Percentiles rank a stretch among this genome's conserved stretches.
phyloP scores from a whole-genome alignment of 1,139 yeast genomes.

The Groenewaldozyma auringiensis region DNA sequence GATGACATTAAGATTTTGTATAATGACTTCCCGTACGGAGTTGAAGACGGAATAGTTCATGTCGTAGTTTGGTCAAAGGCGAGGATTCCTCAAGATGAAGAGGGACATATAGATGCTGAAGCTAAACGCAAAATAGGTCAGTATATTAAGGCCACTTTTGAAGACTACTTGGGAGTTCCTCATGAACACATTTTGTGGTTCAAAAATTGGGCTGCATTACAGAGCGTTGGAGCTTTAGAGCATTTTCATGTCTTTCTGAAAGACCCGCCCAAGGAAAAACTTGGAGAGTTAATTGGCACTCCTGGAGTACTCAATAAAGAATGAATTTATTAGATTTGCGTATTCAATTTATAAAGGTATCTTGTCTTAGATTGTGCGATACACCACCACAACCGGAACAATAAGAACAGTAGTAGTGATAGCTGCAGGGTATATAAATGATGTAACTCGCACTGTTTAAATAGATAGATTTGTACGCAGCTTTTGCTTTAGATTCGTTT shows the following conservation, averaged over 20 bases:
- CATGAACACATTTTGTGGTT: slow-evolving; percentile 31
- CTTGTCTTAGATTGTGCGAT: too few relatives aligned
- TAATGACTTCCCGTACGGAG: slow-evolving; percentile 37
- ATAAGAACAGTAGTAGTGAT: too few relatives aligned
- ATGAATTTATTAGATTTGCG: not conserved
- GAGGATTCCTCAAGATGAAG: slow-evolving; percentile 26
- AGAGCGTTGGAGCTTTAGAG: slow-evolving; percentile 33
- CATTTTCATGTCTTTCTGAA: slow-evolving; percentile 35
- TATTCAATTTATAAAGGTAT: not conserved
- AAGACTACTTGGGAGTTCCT: slow-evolving; percentile 19
- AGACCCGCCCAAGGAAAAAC: slow-evolving; percentile 19
- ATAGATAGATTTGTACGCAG: too few relatives aligned
- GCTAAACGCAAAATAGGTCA: slow-evolving; percentile 22
- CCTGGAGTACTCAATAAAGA: slow-evolving; percentile 11
- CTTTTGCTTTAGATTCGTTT: too few relatives aligned
- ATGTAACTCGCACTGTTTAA: too few relatives aligned
- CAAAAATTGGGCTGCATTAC: slow-evolving; percentile 35
- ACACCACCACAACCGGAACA: too few relatives aligned
- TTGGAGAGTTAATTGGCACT: slow-evolving; percentile 20
- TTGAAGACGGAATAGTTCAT: slow-evolving; percentile 32
- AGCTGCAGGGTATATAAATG: too few relatives aligned
- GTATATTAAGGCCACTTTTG: slow-evolving; percentile 28
- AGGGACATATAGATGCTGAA: slow-evolving; percentile 24
- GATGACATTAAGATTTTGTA: slow-evolving; percentile 31
- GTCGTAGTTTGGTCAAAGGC: slow-evolving; percentile 37